Conservation (phyloP, 345 rosid species). For the Populus tremula region DNA sequence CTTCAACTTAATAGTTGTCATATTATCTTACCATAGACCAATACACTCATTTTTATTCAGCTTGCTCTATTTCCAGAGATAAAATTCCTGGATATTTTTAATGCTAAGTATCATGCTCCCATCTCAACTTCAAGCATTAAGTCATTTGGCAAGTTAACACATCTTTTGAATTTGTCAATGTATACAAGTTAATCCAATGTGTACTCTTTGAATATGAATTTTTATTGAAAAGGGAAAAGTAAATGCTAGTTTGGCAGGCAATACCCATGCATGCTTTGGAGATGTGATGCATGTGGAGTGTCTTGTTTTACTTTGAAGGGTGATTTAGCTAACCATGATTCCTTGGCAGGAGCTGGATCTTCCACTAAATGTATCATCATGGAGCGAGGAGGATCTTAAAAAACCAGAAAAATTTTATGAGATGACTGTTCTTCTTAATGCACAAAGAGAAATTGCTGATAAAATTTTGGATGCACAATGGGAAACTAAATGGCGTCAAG, state of each 20-base stretch:
- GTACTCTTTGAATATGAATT: background rate
- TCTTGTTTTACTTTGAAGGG: background rate
- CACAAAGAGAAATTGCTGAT: conserved; percentile 86
- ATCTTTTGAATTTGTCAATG: background rate
- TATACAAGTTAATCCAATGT: background rate
- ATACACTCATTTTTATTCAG: background rate
- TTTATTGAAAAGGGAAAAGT: background rate
- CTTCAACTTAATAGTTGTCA: background rate
- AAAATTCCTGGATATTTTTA: background rate
- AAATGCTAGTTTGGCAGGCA: background rate
- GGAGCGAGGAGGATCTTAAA: conserved; percentile 90
- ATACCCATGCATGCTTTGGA: background rate
- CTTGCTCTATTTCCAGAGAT: background rate
- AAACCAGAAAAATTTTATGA: conserved; percentile 72
- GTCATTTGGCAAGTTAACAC: background rate
- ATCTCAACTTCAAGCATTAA: background rate
- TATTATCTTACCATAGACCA: background rate
- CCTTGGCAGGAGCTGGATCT: conserved; percentile 68
- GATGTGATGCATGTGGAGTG: background rate
- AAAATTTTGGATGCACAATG: conserved; percentile 81
- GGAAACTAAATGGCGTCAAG: conserved; percentile 90
- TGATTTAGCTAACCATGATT: conserved; percentile 17
- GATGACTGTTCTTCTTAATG: conserved; percentile 91
- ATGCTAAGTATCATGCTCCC: background rate
- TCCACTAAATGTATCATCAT: conserved; percentile 72